Evolutionary conservation across 2,329 filamentous ascomycete species (phyloP).

Genomic region (Aspergillus puulaauensis): DNA sequence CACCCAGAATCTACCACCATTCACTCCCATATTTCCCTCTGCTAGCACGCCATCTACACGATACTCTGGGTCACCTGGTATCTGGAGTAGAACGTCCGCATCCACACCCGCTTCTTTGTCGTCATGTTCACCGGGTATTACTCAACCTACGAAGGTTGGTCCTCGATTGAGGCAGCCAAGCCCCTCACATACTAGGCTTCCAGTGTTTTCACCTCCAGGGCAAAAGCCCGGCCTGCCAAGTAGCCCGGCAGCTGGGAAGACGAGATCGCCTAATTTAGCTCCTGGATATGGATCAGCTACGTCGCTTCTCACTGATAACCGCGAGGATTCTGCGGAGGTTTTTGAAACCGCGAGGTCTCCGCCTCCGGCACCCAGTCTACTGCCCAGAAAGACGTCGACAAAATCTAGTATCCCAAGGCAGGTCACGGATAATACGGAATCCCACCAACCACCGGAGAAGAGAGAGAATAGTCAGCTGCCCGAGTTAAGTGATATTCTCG

Average conservation of each 20-base stretch:
- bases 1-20: constrained; percentile 37
- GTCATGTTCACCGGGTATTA: constrained; percentile 49
- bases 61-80: constrained; percentile 47
- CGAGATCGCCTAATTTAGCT: constrained; percentile 14
- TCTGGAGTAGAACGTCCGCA: constrained; percentile 48
- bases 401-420: constrained; percentile 48
- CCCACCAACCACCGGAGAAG: background rate
- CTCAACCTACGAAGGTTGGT: constrained; percentile 39
- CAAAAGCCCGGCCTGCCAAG: constrained; percentile 20
- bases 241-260: constrained; percentile 19
- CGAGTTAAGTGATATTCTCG: background rate
- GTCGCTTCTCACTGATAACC: constrained; percentile 5
- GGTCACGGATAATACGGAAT: constrained; percentile 24
- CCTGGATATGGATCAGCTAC: constrained; percentile 12
- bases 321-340: background rate
- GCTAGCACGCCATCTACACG: constrained; percentile 47
- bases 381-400: constrained; percentile 62
- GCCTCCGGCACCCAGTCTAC: constrained; percentile 57
- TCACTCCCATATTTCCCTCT: constrained; percentile 38
- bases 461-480: background rate
- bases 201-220: constrained; percentile 26
- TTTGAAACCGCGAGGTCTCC: constrained; percentile 3
- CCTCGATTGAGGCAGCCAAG: constrained; percentile 37
- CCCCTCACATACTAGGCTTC: constrained; percentile 38
- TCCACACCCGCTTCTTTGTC: constrained; percentile 52